These are phyloP conservation scores for Suhomyces maxii DNA, from an alignment of 1,139 yeast species.

Conservation along the genomic window DNA sequence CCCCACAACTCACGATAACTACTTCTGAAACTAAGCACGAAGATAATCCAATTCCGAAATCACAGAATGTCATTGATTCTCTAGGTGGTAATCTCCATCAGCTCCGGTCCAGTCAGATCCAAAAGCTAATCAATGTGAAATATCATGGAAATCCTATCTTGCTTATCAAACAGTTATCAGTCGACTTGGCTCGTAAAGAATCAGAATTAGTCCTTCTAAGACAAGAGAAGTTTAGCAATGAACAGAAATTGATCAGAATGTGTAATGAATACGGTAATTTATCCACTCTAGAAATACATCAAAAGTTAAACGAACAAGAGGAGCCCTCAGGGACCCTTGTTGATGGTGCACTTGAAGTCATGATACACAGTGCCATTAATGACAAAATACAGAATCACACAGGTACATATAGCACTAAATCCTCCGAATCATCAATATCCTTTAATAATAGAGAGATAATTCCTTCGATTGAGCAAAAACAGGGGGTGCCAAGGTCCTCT, in stretches of 20 bases:
- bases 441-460: background rate
- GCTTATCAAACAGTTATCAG: conserved; percentile 48
- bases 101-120: conserved; percentile 27
- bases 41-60: background rate
- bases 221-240: conserved; percentile 42
- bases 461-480: background rate
- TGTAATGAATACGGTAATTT: conserved; percentile 47
- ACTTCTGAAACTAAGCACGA: background rate
- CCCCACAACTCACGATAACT: background rate
- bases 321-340: conserved; percentile 3
- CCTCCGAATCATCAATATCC: too few species aligned
- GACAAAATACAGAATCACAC: background rate
- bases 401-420: too few species aligned
- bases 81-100: conserved; percentile 20
- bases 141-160: conserved; percentile 39
- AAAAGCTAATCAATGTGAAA: conserved; percentile 29
- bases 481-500: background rate
- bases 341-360: conserved; percentile 7
- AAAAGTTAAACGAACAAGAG: conserved; percentile 24
- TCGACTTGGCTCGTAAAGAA: conserved; percentile 51
- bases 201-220: conserved; percentile 45
- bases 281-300: conserved; percentile 45
- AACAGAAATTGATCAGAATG: conserved; percentile 42
- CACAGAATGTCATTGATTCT: conserved; percentile 7
- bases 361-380: conserved; percentile 13